Evolutionary conservation across 2,329 filamentous ascomycete species (phyloP), one percentile per base, ranked within the genome.

Genomic region (Arachnomyces sp.): DNA sequence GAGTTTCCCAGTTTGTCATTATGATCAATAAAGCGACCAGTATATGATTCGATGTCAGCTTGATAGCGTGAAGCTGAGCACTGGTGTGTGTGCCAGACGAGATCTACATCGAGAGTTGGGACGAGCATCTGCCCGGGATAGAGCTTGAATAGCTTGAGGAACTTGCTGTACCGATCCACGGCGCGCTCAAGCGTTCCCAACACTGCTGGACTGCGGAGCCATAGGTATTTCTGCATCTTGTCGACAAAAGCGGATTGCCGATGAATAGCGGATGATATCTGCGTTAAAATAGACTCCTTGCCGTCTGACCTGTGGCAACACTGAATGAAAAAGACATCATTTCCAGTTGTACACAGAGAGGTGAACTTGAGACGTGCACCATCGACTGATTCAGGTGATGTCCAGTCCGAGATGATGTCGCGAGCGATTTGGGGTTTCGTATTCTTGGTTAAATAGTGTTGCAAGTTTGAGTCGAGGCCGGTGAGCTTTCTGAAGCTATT

Each of bases 31-130:
- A 56, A 54, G 13, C 46, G 43, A 9, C 53, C 53, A 4, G 52
- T 45, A 1, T 44, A 31, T 28, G 40, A 38, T 11, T 33, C 33
- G 29, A 43, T 51, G 2, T 37, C 32, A 2, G 31, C 28, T 13
- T 44, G 31, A 41, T 68, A 68, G 1, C 40, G 11, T 2, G 17
- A 42, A 0, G 61, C 52, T 1, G 54, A 57, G 34, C 59, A 60
- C 39, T 68, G 66, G 37, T 69, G 65, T 0, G 67, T 70, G 35
- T 69, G 64, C 67, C 67, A 70, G 1, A 57, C 58, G 0, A 70
- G 50, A 43, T 70, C 66, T 13, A 70, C 59, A 42, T 68, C 66
- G 3, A 67, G 46, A 0, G 66, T 68, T 0, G 67, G 67, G 2
- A 68, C 65, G 3, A 65, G 43, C 11, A 55, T 59, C 7, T 17